These are phyloP conservation scores for Sugiyamaella novakii DNA, from an alignment of 1,139 yeast species.

Conservation along the genomic window DNA sequence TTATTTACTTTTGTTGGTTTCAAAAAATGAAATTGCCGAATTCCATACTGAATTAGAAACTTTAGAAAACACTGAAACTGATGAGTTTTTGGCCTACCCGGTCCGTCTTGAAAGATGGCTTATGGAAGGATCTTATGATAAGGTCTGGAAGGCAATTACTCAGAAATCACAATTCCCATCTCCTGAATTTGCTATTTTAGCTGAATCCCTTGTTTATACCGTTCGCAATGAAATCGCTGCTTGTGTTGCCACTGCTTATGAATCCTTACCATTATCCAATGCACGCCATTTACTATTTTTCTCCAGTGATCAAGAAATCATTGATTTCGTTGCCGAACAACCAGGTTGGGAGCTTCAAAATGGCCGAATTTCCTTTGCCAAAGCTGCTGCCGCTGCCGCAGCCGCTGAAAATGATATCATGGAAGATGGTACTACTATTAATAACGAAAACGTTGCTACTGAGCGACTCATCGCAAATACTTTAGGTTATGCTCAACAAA, in stretches of 20 bases:
- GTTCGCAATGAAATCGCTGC: constrained; percentile 86
- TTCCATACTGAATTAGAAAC: constrained; percentile 89
- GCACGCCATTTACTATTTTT: constrained; percentile 80
- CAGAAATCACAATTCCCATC: constrained; percentile 51
- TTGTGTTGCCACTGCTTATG: constrained; percentile 79
- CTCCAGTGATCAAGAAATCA: constrained; percentile 66
- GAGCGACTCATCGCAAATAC: constrained; percentile 61
- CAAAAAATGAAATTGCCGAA: constrained; percentile 81
- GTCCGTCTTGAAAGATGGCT: constrained; percentile 87
- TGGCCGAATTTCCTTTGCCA: constrained; percentile 62
- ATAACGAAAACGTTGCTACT: constrained; percentile 34
- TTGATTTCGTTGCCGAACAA: constrained; percentile 56
- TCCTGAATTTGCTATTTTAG: constrained; percentile 47
- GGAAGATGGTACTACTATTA: constrained; percentile 4
- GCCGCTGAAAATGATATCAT: constrained; percentile 24
- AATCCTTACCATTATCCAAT: constrained; percentile 73
- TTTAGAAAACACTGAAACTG: constrained; percentile 63
- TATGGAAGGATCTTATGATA: constrained; percentile 95
- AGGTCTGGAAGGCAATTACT: constrained; percentile 78
- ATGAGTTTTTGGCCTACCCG: constrained; percentile 72
- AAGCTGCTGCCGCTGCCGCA: constrained; percentile 22
- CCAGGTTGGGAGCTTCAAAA: constrained; percentile 65
- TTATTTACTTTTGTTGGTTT: constrained; percentile 70
- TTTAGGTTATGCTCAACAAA: constrained; percentile 78
- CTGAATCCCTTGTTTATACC: constrained; percentile 63